Conservation (phyloP, 495 filamentous ascomycete genomes). For the Rusavskia elegans region DNA sequence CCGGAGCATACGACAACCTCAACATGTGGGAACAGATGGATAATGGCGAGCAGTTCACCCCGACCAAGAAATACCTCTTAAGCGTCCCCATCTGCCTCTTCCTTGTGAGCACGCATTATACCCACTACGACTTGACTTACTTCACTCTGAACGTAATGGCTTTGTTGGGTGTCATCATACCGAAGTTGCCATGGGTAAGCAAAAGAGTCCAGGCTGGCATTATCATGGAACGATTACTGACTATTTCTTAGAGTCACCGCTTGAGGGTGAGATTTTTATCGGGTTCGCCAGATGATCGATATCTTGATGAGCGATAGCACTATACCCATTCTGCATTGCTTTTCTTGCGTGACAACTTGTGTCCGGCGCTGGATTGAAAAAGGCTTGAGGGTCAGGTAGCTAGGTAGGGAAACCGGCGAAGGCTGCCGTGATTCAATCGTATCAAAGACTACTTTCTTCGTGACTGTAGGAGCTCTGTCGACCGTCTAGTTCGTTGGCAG, state of each 20-base stretch:
- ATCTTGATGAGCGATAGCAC: conserved; percentile 8
- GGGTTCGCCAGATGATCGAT: conserved; percentile 35
- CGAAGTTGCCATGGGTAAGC: conserved; percentile 86
- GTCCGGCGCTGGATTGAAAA: neutral
- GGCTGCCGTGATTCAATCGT: too few species aligned
- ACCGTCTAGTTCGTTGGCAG: too few species aligned
- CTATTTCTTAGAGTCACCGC: conserved; percentile 45
- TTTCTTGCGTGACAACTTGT: neutral
- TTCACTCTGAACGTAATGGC: conserved; percentile 95
- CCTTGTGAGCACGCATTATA: conserved; percentile 93
- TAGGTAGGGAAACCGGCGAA: neutral
- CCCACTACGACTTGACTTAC: conserved; percentile 89
- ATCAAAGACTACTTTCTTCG: too few species aligned
- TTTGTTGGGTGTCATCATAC: conserved; percentile 79
- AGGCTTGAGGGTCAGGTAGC: neutral
- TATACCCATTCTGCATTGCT: neutral
- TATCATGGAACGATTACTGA: conserved; percentile 3
- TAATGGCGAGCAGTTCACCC: conserved; percentile 96
- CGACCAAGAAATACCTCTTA: conserved; percentile 93
- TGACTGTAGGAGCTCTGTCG: too few species aligned
- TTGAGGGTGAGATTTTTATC: conserved; percentile 55
- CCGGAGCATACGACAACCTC: conserved; percentile 96
- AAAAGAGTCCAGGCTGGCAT: neutral
- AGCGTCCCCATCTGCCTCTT: conserved; percentile 89
- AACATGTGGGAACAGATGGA: conserved; percentile 99